Evolutionary conservation across 225 moss, liverwort and hornwort genomes (phyloP), one percentile per base, ranked within the genome.

Genomic region (Marchantia polymorpha): DNA sequence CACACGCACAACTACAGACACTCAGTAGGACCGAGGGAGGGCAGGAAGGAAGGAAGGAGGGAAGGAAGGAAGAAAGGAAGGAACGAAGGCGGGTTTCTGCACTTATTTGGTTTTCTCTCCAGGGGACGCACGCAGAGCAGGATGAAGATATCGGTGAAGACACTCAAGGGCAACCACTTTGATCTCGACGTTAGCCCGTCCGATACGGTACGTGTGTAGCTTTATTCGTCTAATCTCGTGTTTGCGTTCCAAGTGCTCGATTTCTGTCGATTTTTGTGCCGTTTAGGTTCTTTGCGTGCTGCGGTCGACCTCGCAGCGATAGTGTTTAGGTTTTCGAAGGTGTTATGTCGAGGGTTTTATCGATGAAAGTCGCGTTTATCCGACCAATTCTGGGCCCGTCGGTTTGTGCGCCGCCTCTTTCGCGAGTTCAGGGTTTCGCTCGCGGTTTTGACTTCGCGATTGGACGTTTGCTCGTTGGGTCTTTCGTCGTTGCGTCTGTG

Each of bases 91-190:
- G 49, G 15, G 77, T n/a, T 48, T 61, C 23, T 63, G 63, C 12
- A 19, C 64, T n/a, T 65, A 16, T 49, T 7, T 16, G 46, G 77
- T 49, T 49, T 50, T 77, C 23, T 46, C 64, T 64, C 49, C 77
- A 60, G 67, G 53, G 64, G 74, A 67, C 52, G 72, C 64, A 67
- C 52, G 72, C 64, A 53, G 64, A 77, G 60, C 83, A 84, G 77
- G 82, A 89, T 89, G 89, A 89, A 86, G 86, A 89, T 89, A 81
- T 89, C 89, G 30, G 89, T 89, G 80, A 89, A 89, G 73, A 89
- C 89, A 49, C 82, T 89, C 67, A 86, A 86, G 86, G 86, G 86
- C 60, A 85, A 83, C 76, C 89, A 89, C 81, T 89, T 89, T 69
- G 89, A 89, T 83, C 84, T 89, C 50, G 89, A 89, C 59, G 89